phyloP scores from a whole-genome alignment of 2,329 filamentous ascomycete genomes.

The Pseudopyrenochaeta lycopersici region DNA sequence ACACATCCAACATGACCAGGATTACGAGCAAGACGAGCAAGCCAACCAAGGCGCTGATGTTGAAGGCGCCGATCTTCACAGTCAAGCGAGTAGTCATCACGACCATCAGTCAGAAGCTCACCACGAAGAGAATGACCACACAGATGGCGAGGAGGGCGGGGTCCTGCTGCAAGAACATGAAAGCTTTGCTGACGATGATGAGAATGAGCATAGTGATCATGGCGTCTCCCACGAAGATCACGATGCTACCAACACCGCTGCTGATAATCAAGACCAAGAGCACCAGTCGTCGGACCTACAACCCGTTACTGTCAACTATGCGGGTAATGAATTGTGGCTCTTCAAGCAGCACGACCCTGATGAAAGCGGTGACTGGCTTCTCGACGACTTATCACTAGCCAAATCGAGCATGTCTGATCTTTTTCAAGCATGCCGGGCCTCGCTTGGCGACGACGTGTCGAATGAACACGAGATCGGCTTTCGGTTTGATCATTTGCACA shows the following conservation, averaged over 20 bases:
- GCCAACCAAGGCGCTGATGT: background rate
- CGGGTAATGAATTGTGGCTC: constrained; percentile 40
- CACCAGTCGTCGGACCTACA: constrained; percentile 19
- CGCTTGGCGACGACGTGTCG: constrained; percentile 64
- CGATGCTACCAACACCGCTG: constrained; percentile 14
- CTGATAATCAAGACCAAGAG: constrained; percentile 12
- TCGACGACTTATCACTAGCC: constrained; percentile 34
- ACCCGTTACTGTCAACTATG: constrained; percentile 40
- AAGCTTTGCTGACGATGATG: constrained; percentile 6
- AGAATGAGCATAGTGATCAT: constrained; percentile 2
- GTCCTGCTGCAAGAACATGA: constrained; percentile 20
- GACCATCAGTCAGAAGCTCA: background rate
- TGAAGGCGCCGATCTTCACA: background rate
- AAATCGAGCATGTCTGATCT: constrained; percentile 58
- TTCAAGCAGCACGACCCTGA: constrained; percentile 43
- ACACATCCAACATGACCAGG: background rate
- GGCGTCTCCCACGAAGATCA: constrained; percentile 18
- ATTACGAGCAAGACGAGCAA: background rate
- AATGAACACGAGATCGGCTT: constrained; percentile 62
- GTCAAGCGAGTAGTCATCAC: background rate
- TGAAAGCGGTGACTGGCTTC: constrained; percentile 40
- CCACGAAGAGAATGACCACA: constrained; percentile 10
- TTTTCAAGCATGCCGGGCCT: constrained; percentile 63
- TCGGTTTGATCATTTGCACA: constrained; percentile 50
- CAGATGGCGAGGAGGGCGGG: constrained; percentile 21